These are phyloP conservation scores for Nitzschia putrida DNA, from an alignment of 108 stramenopile genomes.

Conservation along the genomic window DNA sequence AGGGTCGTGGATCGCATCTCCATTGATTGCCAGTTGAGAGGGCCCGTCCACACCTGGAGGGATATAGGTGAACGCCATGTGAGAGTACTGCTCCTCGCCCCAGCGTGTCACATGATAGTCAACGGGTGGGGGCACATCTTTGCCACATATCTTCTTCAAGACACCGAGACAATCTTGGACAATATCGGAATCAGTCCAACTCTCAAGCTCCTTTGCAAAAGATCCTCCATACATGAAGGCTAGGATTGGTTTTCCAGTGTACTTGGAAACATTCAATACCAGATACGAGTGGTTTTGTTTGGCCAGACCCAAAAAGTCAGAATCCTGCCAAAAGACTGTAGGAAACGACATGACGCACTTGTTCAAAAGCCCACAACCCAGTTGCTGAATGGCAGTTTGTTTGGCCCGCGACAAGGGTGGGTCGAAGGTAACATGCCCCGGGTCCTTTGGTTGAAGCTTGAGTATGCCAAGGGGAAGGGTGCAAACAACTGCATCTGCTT, in stretches of 20 bases:
- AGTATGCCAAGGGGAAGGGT: conserved; percentile 88
- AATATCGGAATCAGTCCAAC: conserved; percentile 60
- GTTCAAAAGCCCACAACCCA: conserved; percentile 88
- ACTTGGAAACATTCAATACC: conserved; percentile 52
- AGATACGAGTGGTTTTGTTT: conserved; percentile 53
- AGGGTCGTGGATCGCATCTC: conserved; percentile 61
- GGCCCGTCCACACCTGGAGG: conserved; percentile 76
- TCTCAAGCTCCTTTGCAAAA: conserved; percentile 67
- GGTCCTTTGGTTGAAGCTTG: conserved; percentile 51
- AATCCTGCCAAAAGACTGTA: conserved; percentile 72
- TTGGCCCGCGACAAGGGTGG: conserved; percentile 76
- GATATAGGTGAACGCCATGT: conserved; percentile 71
- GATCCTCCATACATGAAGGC: conserved; percentile 79
- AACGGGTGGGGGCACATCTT: conserved; percentile 50
- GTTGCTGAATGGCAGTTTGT: conserved; percentile 64
- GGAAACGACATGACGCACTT: conserved; percentile 82
- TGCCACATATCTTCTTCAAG: conserved; percentile 60
- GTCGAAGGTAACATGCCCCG: conserved; percentile 62
- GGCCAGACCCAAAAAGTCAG: conserved; percentile 76
- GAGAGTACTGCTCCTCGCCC: conserved; percentile 70
- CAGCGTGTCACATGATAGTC: conserved; percentile 78
- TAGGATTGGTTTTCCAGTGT: conserved; percentile 61
- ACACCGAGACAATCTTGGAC: conserved; percentile 67
- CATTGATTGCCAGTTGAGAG: conserved; percentile 50
- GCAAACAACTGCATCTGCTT: conserved; percentile 81